Evolutionary conservation across 169 alveolate species (phyloP), one percentile per base, ranked within the genome.

Genomic region (Plasmodium blacklocki): DNA sequence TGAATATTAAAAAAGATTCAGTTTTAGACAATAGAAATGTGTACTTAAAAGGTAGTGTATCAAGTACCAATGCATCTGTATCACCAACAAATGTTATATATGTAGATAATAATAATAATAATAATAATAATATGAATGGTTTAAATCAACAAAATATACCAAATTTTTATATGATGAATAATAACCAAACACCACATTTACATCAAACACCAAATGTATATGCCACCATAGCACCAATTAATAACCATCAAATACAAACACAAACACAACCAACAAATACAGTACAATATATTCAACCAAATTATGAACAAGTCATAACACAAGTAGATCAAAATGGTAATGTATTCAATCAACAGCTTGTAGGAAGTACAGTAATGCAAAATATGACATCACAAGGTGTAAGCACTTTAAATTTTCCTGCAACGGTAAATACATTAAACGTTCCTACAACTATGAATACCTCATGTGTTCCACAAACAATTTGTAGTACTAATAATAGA

Each of bases 81-180:
- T 66, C 29, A 63, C 52, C 88, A 45, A 18, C 54, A 7, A 66
- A 80, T 56, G 18, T 80, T 39, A 67, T 80, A 54, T 80, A 80
- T 21, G n/a, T 68, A 54, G 90, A 80, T 14, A 56, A 7, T 50
- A 47, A 29, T 43, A 26, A 71, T 43, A 80, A 67, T 23, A 8
- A 67, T 23, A 6, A 63, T 75, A 66, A 70, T 45, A 45, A 7
- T 14, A 56, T 7, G 29, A 47, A 29, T 43, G 52, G 59, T 21
- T 67, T 80, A 15, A 8, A 62, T 14, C 73, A 29, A 1, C 78
- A 80, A n/a, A 52, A n/a, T 9, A 18, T 67, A 7, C 90, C 90
- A 29, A 80, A 67, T 58, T 47, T 80, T 45, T 67, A 67, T 54
- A 66, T 80, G 83, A 50, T 80, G 52, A 68, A 80, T 68, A 72